A percentile compares a stretch with the other conserved stretches of the same genome.
These are phyloP conservation scores for Magnusiomyces clavatus DNA, from an alignment of 1,139 yeast species.

Conservation along the genomic window DNA sequence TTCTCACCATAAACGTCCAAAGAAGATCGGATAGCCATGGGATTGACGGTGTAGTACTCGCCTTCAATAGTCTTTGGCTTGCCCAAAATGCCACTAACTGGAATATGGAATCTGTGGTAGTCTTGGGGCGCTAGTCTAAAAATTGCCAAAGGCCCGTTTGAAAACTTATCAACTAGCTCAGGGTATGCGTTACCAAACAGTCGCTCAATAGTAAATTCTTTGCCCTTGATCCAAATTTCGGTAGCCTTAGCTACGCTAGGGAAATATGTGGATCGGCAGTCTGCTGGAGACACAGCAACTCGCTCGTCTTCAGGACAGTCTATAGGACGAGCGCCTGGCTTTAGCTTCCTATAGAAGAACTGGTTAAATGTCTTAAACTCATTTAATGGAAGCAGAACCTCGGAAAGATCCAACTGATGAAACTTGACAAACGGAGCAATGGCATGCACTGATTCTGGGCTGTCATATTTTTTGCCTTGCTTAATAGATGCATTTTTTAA, in stretches of 20 bases:
- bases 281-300: slow-evolving; percentile 76
- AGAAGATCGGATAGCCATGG: slow-evolving; percentile 88
- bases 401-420: slow-evolving; percentile 65
- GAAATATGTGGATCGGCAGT: slow-evolving; percentile 75
- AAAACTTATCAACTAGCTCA: slow-evolving; percentile 40
- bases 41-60: slow-evolving; percentile 92
- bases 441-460: slow-evolving; percentile 53
- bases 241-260: slow-evolving; percentile 56
- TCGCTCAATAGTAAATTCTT: slow-evolving; percentile 60
- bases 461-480: slow-evolving; percentile 81
- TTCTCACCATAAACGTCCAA: slow-evolving; percentile 93
- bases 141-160: slow-evolving; percentile 59
- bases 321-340: slow-evolving; percentile 59
- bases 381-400: slow-evolving; percentile 47
- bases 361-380: slow-evolving; percentile 72
- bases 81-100: slow-evolving; percentile 68
- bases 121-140: slow-evolving; percentile 95
- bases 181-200: slow-evolving; percentile 54
- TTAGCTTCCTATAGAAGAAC: slow-evolving; percentile 74
- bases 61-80: slow-evolving; percentile 67
- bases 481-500: slow-evolving; percentile 60
- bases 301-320: slow-evolving; percentile 47
- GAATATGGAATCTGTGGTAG: slow-evolving; percentile 88
- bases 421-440: slow-evolving; percentile 75
- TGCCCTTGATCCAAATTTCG: slow-evolving; percentile 84